Base-by-base conservation (phyloP, 495 filamentous ascomycete genomes). In the Penicillium chermesinum region DNA sequence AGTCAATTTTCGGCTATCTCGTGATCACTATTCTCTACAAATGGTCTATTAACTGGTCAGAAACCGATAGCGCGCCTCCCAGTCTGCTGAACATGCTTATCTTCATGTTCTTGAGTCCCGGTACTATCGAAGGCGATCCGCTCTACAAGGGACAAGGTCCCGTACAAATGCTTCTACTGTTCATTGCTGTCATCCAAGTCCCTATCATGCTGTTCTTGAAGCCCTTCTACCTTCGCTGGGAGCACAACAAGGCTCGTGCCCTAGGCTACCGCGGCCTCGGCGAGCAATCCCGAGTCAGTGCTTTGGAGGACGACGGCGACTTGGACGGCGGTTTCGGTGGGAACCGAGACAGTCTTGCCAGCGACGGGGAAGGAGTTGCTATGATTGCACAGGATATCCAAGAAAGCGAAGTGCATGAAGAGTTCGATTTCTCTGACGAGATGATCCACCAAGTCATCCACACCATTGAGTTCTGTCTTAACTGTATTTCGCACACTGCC, bases 371-470 rank as follows among this genome's bases (percentile, higher is more conserved):
- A 56, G 91, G 86, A 35, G 83, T 87, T 46, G 90, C 88, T 45
- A 88, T 95, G 84, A 89, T 97, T 65, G 87, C 90, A 0, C 85
- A 95, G 62, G 87, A 88, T 54, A 81, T 89, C 44, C 80, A 79
- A 30, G 72, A 81, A n/a, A 77, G 82, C 22, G 84, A 79, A 16
- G 84, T 85, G 47, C 88, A 96, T 57, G 94, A 89, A 59, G 93
- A 97, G 58, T 99, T 99, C 64, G 93, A 97, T 50, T 97, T 97
- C 63, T 76, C 80, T 27, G 93, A 99, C 57, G 75, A 89, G 54
- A 95, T 97, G 88, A 99, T 99, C 60, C 93, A 99, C 66, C 93
- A 99, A 65, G 85, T 96, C 62, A 98, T 98, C 62, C 93, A 98
- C 70, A 98, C 93, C 17, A 97, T 98, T 58, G 93, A 98, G 75